A percentile compares a stretch with the other conserved stretches of the same genome.
Conservation (phyloP, 1,284 basidiomycete genomes). For the Xerocomus amazonicus region DNA sequence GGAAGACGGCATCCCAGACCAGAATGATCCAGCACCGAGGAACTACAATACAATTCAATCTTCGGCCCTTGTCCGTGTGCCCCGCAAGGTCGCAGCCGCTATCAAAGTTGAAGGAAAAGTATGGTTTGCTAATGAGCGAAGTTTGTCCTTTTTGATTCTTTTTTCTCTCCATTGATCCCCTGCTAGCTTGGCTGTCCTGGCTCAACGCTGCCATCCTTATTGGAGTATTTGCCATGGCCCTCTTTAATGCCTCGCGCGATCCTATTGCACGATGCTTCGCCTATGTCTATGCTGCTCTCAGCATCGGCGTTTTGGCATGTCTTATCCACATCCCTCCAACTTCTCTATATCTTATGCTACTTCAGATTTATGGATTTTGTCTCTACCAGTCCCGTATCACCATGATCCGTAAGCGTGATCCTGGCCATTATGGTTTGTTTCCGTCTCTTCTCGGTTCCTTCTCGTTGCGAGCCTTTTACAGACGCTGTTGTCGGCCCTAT, state of each 20-base stretch:
- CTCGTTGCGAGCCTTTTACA: constrained; percentile 29
- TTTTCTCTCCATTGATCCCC: constrained; percentile 3
- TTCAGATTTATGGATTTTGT: constrained; percentile 79
- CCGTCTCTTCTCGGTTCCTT: constrained; percentile 10
- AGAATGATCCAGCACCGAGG: constrained; percentile 54
- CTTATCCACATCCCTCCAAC: not conserved
- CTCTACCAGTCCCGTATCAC: constrained; percentile 89
- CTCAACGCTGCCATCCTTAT: constrained; percentile 83
- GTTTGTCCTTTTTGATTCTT: constrained; percentile 39
- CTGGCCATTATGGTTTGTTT: constrained; percentile 82
- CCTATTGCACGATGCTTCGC: constrained; percentile 76
- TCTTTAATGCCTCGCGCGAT: constrained; percentile 86
- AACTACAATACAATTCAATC: constrained; percentile 71
- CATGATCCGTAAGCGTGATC: constrained; percentile 86
- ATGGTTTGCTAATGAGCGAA: constrained; percentile 98
- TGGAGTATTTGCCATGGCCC: constrained; percentile 81
- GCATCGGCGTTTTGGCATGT: constrained; percentile 60
- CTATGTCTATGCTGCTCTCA: constrained; percentile 80
- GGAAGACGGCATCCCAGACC: constrained; percentile 63
- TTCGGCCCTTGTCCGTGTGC: constrained; percentile 59
- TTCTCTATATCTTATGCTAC: constrained; percentile 1
- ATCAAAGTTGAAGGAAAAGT: constrained; percentile 96
- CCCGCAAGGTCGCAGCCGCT: constrained; percentile 86
- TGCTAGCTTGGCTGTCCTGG: constrained; percentile 86
- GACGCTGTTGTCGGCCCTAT: constrained; percentile 81